A percentile compares a stretch with the other conserved stretches of the same genome.
Evolutionary conservation across 2,329 filamentous ascomycete genomes (phyloP).

Genomic region (Septoria linicola): DNA sequence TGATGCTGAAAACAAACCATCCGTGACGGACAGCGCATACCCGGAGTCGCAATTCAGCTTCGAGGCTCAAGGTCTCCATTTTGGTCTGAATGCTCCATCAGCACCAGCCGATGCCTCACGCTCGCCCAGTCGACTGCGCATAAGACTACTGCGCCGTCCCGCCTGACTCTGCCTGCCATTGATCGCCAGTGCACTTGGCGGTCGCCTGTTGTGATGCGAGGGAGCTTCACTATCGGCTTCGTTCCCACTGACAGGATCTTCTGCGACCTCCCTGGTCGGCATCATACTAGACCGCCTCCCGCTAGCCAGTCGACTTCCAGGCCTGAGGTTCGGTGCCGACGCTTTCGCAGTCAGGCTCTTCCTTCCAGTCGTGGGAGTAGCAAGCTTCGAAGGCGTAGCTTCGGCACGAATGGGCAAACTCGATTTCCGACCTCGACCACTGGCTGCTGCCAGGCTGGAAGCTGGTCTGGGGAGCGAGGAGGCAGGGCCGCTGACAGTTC

Average conservation of each 20-base stretch:
- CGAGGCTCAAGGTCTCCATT: conserved; percentile 24
- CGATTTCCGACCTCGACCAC: conserved; percentile 21
- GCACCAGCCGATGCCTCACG: neutral
- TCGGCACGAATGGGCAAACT: conserved; percentile 27
- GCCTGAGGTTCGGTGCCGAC: conserved; percentile 24
- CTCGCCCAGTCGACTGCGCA: conserved; percentile 24
- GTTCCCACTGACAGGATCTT: conserved; percentile 26
- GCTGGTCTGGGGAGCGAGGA: conserved; percentile 26
- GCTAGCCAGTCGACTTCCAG: conserved; percentile 18
- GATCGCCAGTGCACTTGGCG: conserved; percentile 22
- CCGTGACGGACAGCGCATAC: neutral
- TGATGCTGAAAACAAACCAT: neutral
- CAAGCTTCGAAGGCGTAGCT: conserved; percentile 15
- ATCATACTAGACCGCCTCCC: conserved; percentile 29
- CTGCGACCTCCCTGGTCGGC: conserved; percentile 20
- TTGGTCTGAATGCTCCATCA: conserved; percentile 20
- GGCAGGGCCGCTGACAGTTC: conserved; percentile 19
- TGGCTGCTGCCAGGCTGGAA: conserved; percentile 16
- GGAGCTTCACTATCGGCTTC: conserved; percentile 35
- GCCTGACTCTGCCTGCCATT: conserved; percentile 28
- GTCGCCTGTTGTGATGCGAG: conserved; percentile 21
- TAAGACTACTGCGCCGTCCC: conserved; percentile 18
- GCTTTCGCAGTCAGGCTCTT: conserved; percentile 19
- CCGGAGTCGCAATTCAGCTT: no score
- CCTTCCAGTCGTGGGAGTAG: neutral